Evolutionary conservation across 1,284 basidiomycete species (phyloP), one percentile per base, ranked within the genome.

Genomic region (Boletus subluridellus): DNA sequence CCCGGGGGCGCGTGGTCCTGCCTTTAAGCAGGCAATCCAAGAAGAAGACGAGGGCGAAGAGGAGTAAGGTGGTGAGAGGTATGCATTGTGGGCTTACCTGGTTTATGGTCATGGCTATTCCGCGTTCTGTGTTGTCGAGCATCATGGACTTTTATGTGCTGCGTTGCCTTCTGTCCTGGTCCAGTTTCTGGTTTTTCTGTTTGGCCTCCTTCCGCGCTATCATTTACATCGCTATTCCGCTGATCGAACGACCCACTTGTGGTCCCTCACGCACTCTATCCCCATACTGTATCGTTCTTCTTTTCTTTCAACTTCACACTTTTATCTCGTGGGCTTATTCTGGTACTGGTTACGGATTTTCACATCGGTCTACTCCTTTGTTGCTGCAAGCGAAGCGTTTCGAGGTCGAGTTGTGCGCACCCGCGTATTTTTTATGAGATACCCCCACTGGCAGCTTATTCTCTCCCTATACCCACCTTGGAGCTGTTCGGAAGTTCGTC

Each of bases 11-110:
- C 79, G 89, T 24, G 87, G 85, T 0, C 83, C 82, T 52, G 83
- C 86, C 11, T 87, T 88, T 63, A 79, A 77, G 56, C 80, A 84
- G 62, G 72, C 85, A 21, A 90, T 90, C 58, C 85, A 89, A 68
- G 89, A 90, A 69, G 89, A 90, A 66, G 89, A 91, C 61, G 89
- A 85, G 62, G 83, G 83, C 54, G 89, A 85, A 62, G 88, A 89
- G 67, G 86, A 88, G 68, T 79, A 79, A 68, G 24, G 11, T 44
- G 47, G 52, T 39, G 48, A 49, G 58, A 54, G 49, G 57, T 57
- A 45, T 49, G 45, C 21, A 2, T 39, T 52, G 14, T 54, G 55
- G 47, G 30, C 17, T 64, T 37, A 30, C 47, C 41, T 34, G 49
- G 46, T 46, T 58, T 58, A 42, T 55, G 55, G 49, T 56, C 17